These are phyloP conservation scores for Arabis alpina DNA, from an alignment of 345 rosid genomes.

Conservation along the genomic window DNA sequence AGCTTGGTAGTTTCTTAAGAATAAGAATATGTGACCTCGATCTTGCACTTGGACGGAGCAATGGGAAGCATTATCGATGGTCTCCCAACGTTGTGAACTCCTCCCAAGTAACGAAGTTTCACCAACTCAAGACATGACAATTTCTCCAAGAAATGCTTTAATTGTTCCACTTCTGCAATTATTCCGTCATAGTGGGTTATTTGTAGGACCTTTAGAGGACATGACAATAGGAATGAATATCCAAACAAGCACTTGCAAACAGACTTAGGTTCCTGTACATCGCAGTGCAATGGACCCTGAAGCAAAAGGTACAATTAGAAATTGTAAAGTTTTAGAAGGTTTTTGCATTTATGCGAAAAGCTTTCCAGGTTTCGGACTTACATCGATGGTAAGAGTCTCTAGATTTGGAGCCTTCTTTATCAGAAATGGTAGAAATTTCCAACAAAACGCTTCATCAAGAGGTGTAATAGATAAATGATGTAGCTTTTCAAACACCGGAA, in stretches of 20 bases:
- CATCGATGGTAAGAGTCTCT: constrained; percentile 2
- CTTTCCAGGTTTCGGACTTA: background rate
- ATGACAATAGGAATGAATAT: constrained; percentile 5
- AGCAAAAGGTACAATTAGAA: no score
- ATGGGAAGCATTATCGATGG: no score
- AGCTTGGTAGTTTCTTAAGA: no score
- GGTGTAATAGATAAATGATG: background rate
- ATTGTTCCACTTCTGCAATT: background rate
- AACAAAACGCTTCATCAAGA: no score
- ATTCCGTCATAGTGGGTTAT: background rate
- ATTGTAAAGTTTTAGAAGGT: no score
- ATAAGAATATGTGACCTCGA: no score
- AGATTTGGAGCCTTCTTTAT: background rate
- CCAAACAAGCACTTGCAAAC: constrained; percentile 1
- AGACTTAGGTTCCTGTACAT: no score
- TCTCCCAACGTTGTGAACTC: no score
- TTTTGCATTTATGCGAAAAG: no score
- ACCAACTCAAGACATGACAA: constrained; percentile 14
- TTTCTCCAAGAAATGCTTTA: background rate
- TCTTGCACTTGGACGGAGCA: no score
- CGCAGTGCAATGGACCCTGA: no score
- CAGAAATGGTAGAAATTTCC: background rate
- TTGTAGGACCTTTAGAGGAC: constrained; percentile 1
- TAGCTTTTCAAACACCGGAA: constrained; percentile 11
- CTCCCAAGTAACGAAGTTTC: background rate